Percentiles rank a stretch among this genome's conserved stretches.
These are phyloP conservation scores for Termitomyces sp. DNA, from an alignment of 768 basidiomycete species.

Conservation along the genomic window DNA sequence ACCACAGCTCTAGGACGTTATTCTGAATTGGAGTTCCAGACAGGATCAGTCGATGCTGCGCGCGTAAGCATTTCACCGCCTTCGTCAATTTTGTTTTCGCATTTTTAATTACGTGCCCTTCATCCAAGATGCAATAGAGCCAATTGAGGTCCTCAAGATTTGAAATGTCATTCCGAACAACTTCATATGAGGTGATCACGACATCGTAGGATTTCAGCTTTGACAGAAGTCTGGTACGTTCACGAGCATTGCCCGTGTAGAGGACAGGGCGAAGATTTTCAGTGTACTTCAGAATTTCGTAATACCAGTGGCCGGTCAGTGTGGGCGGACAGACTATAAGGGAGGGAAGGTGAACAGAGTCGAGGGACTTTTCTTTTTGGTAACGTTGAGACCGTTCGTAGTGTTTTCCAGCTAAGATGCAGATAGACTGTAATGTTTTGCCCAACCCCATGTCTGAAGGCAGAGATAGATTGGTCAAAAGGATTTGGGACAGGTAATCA, in stretches of 20 bases:
- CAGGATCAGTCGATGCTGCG: slow-evolving; percentile 90
- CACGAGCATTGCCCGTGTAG: slow-evolving; percentile 84
- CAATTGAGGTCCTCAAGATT: slow-evolving; percentile 72
- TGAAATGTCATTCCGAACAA: slow-evolving; percentile 89
- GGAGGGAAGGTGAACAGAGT: slow-evolving; percentile 84
- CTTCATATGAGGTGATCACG: slow-evolving; percentile 97
- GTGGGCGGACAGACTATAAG: slow-evolving; percentile 97
- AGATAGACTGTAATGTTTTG: slow-evolving; percentile 96
- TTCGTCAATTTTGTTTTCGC: slow-evolving; percentile 97
- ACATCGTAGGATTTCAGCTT: slow-evolving; percentile 73
- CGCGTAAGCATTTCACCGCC: slow-evolving; percentile 86
- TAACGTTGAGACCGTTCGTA: slow-evolving; percentile 73
- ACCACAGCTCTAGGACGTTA: slow-evolving; percentile 97
- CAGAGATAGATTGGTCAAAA: neutral
- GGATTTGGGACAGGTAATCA: neutral
- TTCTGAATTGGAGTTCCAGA: slow-evolving; percentile 99
- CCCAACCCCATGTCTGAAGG: slow-evolving; percentile 93
- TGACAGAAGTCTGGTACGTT: slow-evolving; percentile 63
- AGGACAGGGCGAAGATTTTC: slow-evolving; percentile 79
- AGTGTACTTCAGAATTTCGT: slow-evolving; percentile 91
- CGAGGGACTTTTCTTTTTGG: slow-evolving; percentile 60
- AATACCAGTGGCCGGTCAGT: slow-evolving; percentile 97
- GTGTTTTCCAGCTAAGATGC: slow-evolving; percentile 92
- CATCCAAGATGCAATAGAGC: slow-evolving; percentile 96
- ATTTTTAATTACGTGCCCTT: slow-evolving; percentile 99